phyloP scores from a whole-genome alignment of 164 flowering plant genomes.

The Cinnamomum chago region DNA sequence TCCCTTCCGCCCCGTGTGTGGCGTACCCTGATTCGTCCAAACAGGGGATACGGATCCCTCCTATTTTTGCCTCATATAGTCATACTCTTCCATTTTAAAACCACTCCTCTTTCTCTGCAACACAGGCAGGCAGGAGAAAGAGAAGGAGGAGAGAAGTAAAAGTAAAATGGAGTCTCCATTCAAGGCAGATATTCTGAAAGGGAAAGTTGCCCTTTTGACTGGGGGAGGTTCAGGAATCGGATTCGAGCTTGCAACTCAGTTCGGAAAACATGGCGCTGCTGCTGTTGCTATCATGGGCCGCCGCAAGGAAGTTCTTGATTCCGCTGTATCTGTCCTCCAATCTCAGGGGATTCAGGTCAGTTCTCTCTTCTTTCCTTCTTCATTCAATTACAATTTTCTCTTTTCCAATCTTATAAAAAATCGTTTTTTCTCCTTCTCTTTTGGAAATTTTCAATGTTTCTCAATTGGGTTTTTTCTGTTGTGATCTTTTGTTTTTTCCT shows the following conservation, averaged over 20 bases:
- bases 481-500: too few relatives aligned
- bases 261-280: slow-evolving; percentile 80
- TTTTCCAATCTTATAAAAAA: too few relatives aligned
- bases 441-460: too few relatives aligned
- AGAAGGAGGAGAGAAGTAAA: slow-evolving; percentile 6
- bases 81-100: too few relatives aligned
- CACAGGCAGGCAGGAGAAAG: too few relatives aligned
- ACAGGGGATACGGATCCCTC: too few relatives aligned
- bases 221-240: slow-evolving; percentile 95
- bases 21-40: too few relatives aligned
- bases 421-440: too few relatives aligned
- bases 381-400: background rate
- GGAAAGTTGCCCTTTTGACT: slow-evolving; percentile 71
- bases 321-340: slow-evolving; percentile 59
- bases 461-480: too few relatives aligned
- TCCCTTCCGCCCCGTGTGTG: too few relatives aligned
- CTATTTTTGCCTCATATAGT: too few relatives aligned
- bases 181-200: slow-evolving; percentile 51
- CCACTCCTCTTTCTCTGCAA: too few relatives aligned
- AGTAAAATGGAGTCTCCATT: slow-evolving; percentile 47
- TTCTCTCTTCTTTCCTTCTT: background rate
- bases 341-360: slow-evolving; percentile 58
- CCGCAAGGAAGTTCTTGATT: slow-evolving; percentile 54
- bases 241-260: slow-evolving; percentile 61
- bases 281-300: slow-evolving; percentile 85